phyloP scores from a whole-genome alignment of 306 rosid species.

The Pyrus betulifolia region DNA sequence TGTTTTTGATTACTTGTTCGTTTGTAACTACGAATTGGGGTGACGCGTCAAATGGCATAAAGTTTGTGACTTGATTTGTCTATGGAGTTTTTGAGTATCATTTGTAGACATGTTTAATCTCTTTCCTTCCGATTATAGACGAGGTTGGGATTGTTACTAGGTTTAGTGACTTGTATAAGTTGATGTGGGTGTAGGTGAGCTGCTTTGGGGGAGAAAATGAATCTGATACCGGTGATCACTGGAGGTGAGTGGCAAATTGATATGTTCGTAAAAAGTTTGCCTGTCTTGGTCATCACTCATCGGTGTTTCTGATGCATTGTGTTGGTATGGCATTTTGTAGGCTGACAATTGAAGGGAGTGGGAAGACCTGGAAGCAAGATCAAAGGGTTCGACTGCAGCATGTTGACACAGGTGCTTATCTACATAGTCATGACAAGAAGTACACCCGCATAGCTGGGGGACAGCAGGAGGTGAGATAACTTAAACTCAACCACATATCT shows the following conservation, averaged over 20 bases:
- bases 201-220: conserved; percentile 80
- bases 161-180: background rate
- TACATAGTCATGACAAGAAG: conserved; percentile 96
- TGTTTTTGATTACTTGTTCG: no score
- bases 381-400: conserved; percentile 91
- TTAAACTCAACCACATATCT: background rate
- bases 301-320: conserved; percentile 13
- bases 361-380: conserved; percentile 96
- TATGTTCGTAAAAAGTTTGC: background rate
- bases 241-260: conserved; percentile 53
- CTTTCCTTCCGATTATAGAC: no score
- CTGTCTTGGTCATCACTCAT: conserved; percentile 10
- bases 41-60: background rate
- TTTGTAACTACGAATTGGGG: background rate
- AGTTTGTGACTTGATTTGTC: background rate
- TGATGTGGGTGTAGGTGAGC: conserved; percentile 58
- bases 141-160: background rate
- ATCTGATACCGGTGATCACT: conserved; percentile 82
- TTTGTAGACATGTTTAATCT: no score
- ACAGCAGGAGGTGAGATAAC: conserved; percentile 90
- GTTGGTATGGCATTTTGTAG: conserved; percentile 28
- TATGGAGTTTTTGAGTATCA: background rate
- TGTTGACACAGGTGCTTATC: conserved; percentile 72
- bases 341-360: conserved; percentile 74
- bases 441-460: conserved; percentile 95